A percentile compares a stretch with the other conserved stretches of the same genome.
phyloP scores from a whole-genome alignment of 306 rosid genomes.

The Sphenostylis stenocarpa region DNA sequence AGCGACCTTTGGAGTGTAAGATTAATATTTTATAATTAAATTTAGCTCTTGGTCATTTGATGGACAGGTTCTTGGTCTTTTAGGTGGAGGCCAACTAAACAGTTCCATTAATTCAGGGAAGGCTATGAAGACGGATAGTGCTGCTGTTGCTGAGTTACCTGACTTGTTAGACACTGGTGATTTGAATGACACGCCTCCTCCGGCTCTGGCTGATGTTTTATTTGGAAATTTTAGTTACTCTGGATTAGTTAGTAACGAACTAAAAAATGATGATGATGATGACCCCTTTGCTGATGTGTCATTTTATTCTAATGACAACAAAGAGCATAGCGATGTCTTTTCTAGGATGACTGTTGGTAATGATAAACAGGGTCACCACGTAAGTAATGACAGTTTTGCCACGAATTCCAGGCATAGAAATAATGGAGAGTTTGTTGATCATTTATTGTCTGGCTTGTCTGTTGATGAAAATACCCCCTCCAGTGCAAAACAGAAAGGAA shows the following conservation, averaged over 20 bases:
- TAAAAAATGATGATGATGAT: conserved; percentile 53
- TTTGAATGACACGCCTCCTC: conserved; percentile 21
- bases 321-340: conserved; percentile 59
- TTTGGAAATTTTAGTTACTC: conserved; percentile 38
- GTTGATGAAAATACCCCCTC: background rate
- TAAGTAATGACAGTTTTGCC: conserved; percentile 17
- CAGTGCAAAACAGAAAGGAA: background rate
- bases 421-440: background rate
- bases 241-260: background rate
- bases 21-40: background rate
- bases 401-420: background rate
- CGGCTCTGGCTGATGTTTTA: conserved; percentile 55
- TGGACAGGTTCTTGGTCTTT: conserved; percentile 18
- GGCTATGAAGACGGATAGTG: background rate
- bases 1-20: background rate
- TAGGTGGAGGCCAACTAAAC: conserved; percentile 15
- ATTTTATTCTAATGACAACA: conserved; percentile 55
- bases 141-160: background rate
- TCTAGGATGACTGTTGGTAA: conserved; percentile 44
- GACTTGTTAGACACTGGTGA: conserved; percentile 3
- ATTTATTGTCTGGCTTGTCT: conserved; percentile 6
- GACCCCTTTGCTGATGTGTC: conserved; percentile 82
- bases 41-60: background rate
- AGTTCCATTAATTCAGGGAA: background rate
- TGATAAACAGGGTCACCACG: conserved; percentile 17